Evolutionary conservation across 805 yeast genomes (phyloP).

Genomic region (Starmerella gropengiesseri): DNA sequence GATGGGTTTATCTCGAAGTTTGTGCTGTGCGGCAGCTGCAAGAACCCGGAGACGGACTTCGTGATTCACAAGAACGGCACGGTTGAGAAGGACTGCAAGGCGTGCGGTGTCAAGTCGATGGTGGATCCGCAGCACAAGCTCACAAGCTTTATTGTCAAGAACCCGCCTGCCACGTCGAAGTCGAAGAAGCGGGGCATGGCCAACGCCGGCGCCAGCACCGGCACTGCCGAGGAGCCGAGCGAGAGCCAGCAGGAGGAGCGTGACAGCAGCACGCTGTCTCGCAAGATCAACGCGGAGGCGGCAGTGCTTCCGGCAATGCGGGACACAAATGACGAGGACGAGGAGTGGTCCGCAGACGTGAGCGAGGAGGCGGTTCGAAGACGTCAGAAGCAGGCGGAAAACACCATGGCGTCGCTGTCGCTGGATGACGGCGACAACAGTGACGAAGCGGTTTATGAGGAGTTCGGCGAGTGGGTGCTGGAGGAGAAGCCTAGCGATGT

Average conservation of each 20-base stretch:
- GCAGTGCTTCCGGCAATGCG: conserved; percentile 51
- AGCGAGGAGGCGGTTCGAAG: conserved; percentile 90
- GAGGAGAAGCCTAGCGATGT: conserved; percentile 68
- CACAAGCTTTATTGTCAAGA: conserved; percentile 76
- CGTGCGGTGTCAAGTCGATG: conserved; percentile 84
- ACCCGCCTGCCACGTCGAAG: conserved; percentile 50
- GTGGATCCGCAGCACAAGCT: conserved; percentile 81
- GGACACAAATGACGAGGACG: conserved; percentile 51
- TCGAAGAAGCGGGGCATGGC: conserved; percentile 67
- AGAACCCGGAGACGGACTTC: conserved; percentile 95
- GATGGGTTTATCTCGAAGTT: conserved; percentile 91
- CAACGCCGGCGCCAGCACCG: conserved; percentile 43
- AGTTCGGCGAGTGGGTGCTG: conserved; percentile 84
- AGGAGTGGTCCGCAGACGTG: conserved; percentile 96
- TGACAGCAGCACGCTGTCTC: conserved; percentile 64
- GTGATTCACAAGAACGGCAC: conserved; percentile 62
- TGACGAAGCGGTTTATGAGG: conserved; percentile 43
- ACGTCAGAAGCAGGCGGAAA: conserved; percentile 78
- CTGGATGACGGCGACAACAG: conserved; percentile 33
- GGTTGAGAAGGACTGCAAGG: conserved; percentile 88
- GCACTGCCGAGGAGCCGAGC: conserved; percentile 21
- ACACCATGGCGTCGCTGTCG: conserved; percentile 30
- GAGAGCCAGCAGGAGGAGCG: conserved; percentile 35
- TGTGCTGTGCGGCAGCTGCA: conserved; percentile 87
- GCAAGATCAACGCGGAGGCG: conserved; percentile 76